phyloP scores from a whole-genome alignment of 139 green algal genomes.

The Haematococcus sp. region DNA sequence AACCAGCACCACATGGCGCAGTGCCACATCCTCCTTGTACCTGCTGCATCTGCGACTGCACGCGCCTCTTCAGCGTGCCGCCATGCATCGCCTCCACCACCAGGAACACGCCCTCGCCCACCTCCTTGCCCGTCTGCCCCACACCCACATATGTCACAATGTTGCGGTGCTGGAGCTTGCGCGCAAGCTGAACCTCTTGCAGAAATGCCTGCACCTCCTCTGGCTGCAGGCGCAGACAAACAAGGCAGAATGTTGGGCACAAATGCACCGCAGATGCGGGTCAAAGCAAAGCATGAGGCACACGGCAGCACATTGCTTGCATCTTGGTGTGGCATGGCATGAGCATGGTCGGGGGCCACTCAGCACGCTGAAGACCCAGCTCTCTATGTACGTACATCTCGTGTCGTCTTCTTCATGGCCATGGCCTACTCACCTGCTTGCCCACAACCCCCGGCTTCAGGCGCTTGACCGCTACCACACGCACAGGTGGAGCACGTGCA shows the following conservation, averaged over 20 bases:
- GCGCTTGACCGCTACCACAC: conserved; percentile 6
- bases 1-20: too few relatives aligned
- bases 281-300: too few relatives aligned
- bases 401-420: too few relatives aligned
- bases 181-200: not conserved
- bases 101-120: conserved; percentile 1
- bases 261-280: too few relatives aligned
- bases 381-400: too few relatives aligned
- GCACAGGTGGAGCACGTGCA: not conserved
- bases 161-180: conserved; percentile 4
- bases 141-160: conserved; percentile 4
- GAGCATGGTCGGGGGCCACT: too few relatives aligned
- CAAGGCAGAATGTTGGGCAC: too few relatives aligned
- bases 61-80: not conserved
- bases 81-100: not conserved
- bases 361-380: too few relatives aligned
- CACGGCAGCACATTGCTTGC: not conserved
- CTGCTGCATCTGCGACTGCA: not conserved
- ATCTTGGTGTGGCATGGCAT: not conserved
- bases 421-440: not conserved
- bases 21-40: too few relatives aligned
- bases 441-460: not conserved
- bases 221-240: too few relatives aligned
- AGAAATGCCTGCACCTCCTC: conserved; percentile 4
- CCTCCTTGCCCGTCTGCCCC: not conserved